A percentile compares a stretch with the other conserved stretches of the same genome.
Evolutionary conservation across 257 asterid species (phyloP).

Genomic region (Verbena officinalis): DNA sequence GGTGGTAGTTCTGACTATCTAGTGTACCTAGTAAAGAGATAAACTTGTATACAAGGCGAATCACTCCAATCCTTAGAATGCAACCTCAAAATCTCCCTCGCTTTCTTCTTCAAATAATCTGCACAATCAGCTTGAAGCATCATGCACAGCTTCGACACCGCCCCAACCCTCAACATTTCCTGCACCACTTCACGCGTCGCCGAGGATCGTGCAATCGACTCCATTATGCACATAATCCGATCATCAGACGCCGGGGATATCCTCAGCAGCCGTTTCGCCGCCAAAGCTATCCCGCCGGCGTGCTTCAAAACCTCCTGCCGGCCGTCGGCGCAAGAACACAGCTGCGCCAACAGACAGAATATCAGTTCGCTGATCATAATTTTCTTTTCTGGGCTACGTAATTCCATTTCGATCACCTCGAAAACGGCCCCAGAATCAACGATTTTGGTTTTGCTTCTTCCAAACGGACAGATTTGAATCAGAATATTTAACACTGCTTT

Average conservation of each 20-base stretch:
- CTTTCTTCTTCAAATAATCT: constrained; percentile 57
- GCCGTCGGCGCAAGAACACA: constrained; percentile 77
- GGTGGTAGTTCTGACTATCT: no score
- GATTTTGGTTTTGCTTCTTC: constrained; percentile 51
- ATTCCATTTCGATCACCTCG: constrained; percentile 62
- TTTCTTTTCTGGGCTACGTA: constrained; percentile 42
- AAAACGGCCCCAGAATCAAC: constrained; percentile 58
- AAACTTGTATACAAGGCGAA: constrained; percentile 76
- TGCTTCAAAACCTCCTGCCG: constrained; percentile 68
- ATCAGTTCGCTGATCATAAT: constrained; percentile 61
- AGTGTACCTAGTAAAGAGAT: constrained; percentile 51
- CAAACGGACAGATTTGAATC: constrained; percentile 42
- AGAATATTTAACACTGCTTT: constrained; percentile 51
- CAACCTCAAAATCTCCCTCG: constrained; percentile 64
- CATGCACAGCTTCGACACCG: constrained; percentile 76
- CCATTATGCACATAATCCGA: constrained; percentile 48
- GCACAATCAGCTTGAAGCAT: constrained; percentile 73
- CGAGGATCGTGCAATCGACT: constrained; percentile 48
- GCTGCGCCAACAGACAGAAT: constrained; percentile 45
- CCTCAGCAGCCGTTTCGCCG: constrained; percentile 56
- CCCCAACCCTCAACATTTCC: constrained; percentile 88
- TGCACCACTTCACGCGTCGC: constrained; percentile 57
- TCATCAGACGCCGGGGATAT: constrained; percentile 58
- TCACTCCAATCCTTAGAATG: constrained; percentile 67
- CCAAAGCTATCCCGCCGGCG: constrained; percentile 62